Percentiles rank a stretch among this genome's conserved stretches.
These are phyloP conservation scores for Botrytis porri DNA, from an alignment of 2,329 filamentous ascomycete genomes.

Conservation along the genomic window DNA sequence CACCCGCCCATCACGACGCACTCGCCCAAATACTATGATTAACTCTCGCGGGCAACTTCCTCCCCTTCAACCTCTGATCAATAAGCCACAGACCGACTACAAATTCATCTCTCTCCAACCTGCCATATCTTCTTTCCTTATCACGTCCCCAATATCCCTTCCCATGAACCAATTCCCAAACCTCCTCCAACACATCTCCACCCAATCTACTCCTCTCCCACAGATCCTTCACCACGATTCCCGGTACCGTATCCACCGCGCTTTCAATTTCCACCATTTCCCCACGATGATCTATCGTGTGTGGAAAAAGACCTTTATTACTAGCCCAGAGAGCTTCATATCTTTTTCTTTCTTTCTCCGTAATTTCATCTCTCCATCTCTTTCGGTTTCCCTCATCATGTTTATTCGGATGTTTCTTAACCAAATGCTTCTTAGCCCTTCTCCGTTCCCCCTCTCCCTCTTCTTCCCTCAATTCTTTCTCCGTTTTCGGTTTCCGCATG, in stretches of 20 bases:
- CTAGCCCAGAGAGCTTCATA: constrained; percentile 86
- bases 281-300: constrained; percentile 70
- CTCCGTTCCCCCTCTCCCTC: constrained; percentile 53
- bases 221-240: constrained; percentile 59
- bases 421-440: constrained; percentile 52
- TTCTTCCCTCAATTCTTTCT: constrained; percentile 54
- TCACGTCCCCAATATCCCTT: constrained; percentile 39
- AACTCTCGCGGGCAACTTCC: constrained; percentile 71
- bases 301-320: constrained; percentile 62
- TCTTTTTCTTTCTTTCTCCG: constrained; percentile 68
- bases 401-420: constrained; percentile 64
- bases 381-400: constrained; percentile 74
- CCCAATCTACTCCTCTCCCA: constrained; percentile 70
- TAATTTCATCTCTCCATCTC: constrained; percentile 74
- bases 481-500: constrained; percentile 53
- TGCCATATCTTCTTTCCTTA: constrained; percentile 56
- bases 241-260: constrained; percentile 52
- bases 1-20: constrained; percentile 50
- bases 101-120: constrained; percentile 67
- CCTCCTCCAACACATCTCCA: constrained; percentile 65
- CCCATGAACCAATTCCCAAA: constrained; percentile 74
- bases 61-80: constrained; percentile 74
- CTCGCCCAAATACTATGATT: constrained; percentile 75
- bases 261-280: constrained; percentile 65
- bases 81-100: constrained; percentile 82